Base-by-base conservation (phyloP, 441 rosid genomes). In the Aquilaria agallochum region DNA sequence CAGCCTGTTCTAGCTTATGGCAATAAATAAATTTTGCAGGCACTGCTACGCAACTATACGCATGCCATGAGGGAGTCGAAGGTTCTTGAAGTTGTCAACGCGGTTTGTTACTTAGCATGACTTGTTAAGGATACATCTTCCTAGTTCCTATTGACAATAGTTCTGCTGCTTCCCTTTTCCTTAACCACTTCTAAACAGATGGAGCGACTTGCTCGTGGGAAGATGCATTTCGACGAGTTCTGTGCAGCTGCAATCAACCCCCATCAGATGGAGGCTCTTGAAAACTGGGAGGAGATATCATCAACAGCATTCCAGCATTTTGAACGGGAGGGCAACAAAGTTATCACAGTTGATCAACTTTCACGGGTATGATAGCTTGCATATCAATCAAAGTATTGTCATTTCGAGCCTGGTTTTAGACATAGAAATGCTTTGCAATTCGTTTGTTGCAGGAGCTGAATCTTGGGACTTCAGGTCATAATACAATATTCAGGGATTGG, bases 231-330 rank as follows among this genome's bases (percentile, higher is more conserved):
- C 59, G 92, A 93, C 57, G 98, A 93, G 70, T 93, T 93, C 59
- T 90, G 97, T 59, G 98, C 97, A 2, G 96, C 97, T 49, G 92
- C 96, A 14, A 82, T 86, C 63, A 90, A 97, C 65, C 73, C 83
- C 2, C 79, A 93, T 74, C 98, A 93, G 36, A 65, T 90, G 56
- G 98, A 93, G 80, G 97, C 89, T 49, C 83, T 78, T 44, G 98
- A 90, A 62, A 78, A 77, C 53, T 93, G 98, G 98, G 96, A 93
- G 64, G 86, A 79, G 76, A 85, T 90, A 50, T 88, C 88, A 34
- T 65, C 81, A 58, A 69, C 76, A 3, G 98, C 88, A 55, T 93
- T 88, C 63, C 84, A 90, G 66, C 82, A 90, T 76, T 93, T 93
- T 50, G 98, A 90, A 63, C 73, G 20, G 56, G 96, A 93, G 64